Evolutionary conservation across 106 monocot species (phyloP), one percentile per base, ranked within the genome.

Genomic region (Agapanthus africanus): DNA sequence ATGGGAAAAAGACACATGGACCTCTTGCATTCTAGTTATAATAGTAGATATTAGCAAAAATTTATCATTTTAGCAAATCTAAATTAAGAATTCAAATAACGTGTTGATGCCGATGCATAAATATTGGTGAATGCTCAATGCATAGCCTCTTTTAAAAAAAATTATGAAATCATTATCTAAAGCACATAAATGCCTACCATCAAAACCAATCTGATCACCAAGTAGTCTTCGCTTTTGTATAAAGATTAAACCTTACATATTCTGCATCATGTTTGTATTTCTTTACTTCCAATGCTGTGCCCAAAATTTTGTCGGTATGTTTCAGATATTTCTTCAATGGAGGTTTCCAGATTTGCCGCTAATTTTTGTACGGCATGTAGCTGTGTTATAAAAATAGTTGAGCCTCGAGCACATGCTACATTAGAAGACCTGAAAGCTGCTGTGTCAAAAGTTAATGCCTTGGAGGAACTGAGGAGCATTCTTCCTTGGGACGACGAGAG

Each of bases 331-430:
- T 85, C 90, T 70, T 74, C 90, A 69, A 85, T 71, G 52, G 93
- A 99, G 77, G 90, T 99, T 67, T 80, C 93, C 31, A 85, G 81
- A 72, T 85, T 73, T 83, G 93, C 90, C 56, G 66, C 33, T 37
- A 99, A 99, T 61, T 93, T 93, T 70, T 71, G 72, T 51, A 90
- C 99, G 67, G 71, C 84, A 62, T 81, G 85, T 83, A 93, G 86
- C 70, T 93, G 93, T 76, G 93, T 99, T 28, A 90, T 99, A 73
- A 99, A 99, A 77, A 79, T 90, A 77, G 83, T 93, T 72, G 99
- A 99, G 79, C 99, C 90, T 59, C 84, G 67, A 76, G 76, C 83
- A 51, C 70, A 67, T 79, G 99, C 93, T 72, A 81, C 81, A 32
- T 11, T 90, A 71, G 99, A 90, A 11, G 83, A 83, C 47, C 73